Base-by-base conservation (phyloP, 2,329 filamentous ascomycete species). In the Diaporthe citri region DNA sequence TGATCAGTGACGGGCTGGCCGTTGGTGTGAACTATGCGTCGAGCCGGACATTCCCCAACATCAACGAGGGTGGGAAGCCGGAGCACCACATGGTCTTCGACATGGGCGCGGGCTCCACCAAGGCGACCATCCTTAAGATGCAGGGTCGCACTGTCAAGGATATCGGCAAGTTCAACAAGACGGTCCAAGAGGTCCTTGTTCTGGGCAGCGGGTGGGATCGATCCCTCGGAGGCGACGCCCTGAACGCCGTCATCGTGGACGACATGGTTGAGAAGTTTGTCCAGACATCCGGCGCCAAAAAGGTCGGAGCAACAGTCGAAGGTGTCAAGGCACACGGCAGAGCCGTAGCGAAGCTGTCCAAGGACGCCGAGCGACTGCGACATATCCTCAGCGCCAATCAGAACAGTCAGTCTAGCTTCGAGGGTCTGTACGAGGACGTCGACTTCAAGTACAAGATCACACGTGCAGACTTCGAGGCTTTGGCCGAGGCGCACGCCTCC, bases 21-120 rank as follows among this genome's bases (percentile, higher is more conserved):
- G 96, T 99, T 74, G 97, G 95, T 36, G 86, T 99, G 79, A 97
- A 99, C 86, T 99, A 98, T 84, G 97, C 97, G 57, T 98, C 95
- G 39, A 94, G 91, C 80, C 92, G 97, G 80, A 95, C 94, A 22
- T 99, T 98, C 84, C 95, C 96, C 51, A 95, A 91, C 79, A 88
- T 97, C 76, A 94, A 91, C 73, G 93, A 97, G 72, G 95, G 95
- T 72, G 93, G 90, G 78, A 95, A 95, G 86, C 93, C 97, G 0
- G 97, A 99, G 84, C 91, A 96, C 80, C 95, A 99, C 85, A 86
- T 99, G 83, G 91, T 99, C 41, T 99, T 97, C 81, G 97, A 99
- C 82, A 98, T 99, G 96, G 97, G 97, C 78, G 96, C 97, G 78
- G 97, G 97, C 6, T 98, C 95, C 60, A 94, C 96, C 43, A 97